phyloP scores from a whole-genome alignment of 805 yeast genomes.

The Nakazawaea pomicola region DNA sequence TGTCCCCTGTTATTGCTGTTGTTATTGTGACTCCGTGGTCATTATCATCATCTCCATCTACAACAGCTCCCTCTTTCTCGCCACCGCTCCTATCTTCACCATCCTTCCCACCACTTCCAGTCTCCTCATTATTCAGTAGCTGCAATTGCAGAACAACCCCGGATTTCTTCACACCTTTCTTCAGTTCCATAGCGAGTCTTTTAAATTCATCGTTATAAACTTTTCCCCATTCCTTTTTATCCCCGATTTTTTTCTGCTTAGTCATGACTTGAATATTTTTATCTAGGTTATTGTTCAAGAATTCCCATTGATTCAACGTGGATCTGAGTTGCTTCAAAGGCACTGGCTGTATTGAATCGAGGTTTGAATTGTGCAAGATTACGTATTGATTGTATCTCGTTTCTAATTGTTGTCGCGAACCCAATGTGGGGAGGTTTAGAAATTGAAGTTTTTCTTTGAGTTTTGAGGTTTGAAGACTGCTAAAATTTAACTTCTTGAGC shows the following conservation, averaged over 20 bases:
- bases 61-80: no score
- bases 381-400: constrained; percentile 73
- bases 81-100: no score
- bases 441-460: constrained; percentile 55
- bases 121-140: no score
- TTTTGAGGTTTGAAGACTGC: constrained; percentile 51
- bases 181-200: constrained; percentile 22
- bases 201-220: constrained; percentile 35
- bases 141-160: no score
- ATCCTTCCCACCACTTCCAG: no score
- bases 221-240: constrained; percentile 41
- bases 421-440: constrained; percentile 53
- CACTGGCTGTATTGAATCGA: constrained; percentile 65
- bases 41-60: no score
- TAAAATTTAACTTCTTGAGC: constrained; percentile 61
- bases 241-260: constrained; percentile 37
- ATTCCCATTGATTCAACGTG: constrained; percentile 66
- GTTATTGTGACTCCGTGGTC: no score
- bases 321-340: constrained; percentile 49
- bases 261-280: constrained; percentile 18
- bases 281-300: constrained; percentile 18
- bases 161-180: neutral
- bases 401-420: constrained; percentile 61
- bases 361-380: constrained; percentile 74
- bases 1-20: no score